Percentiles rank a stretch among this genome's conserved stretches.
These are phyloP conservation scores for Trypanosoma platydactyli DNA, from an alignment of 208 protist genomes.

Conservation along the genomic window DNA sequence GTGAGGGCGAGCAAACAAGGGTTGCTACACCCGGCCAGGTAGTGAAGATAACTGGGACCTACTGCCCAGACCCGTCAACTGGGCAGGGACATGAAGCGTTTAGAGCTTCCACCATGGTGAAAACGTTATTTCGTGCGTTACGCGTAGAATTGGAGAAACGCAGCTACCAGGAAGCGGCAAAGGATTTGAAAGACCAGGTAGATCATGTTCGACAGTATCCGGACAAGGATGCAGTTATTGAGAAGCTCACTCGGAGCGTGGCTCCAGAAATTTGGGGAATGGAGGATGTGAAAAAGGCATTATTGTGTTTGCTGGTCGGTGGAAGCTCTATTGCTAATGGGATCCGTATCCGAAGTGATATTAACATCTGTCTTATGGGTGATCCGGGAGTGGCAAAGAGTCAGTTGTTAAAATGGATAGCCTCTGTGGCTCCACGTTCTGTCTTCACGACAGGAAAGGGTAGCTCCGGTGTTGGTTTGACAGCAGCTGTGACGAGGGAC, in stretches of 20 bases:
- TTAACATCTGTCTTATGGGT: constrained; percentile 99
- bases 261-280: constrained; percentile 98
- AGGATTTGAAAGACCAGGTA: constrained; percentile 66
- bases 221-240: constrained; percentile 91
- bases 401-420: constrained; percentile 98
- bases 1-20: constrained; percentile 83
- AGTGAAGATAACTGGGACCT: constrained; percentile 77
- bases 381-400: constrained; percentile 99
- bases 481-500: constrained; percentile 97
- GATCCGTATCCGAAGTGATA: constrained; percentile 95
- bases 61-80: constrained; percentile 82
- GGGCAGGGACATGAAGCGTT: constrained; percentile 84
- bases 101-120: constrained; percentile 83
- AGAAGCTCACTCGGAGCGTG: constrained; percentile 94
- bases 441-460: constrained; percentile 99
- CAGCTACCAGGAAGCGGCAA: constrained; percentile 82
- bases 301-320: constrained; percentile 98
- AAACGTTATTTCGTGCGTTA: constrained; percentile 77
- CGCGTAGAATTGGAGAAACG: constrained; percentile 80
- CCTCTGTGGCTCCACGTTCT: constrained; percentile 96
- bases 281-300: constrained; percentile 98
- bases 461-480: constrained; percentile 98
- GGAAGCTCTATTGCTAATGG: constrained; percentile 97
- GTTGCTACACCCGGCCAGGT: constrained; percentile 80
- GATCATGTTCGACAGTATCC: constrained; percentile 73